A percentile compares a stretch with the other conserved stretches of the same genome.
Conservation (phyloP, 1,284 basidiomycete species). For the Malassezia slooffiae region DNA sequence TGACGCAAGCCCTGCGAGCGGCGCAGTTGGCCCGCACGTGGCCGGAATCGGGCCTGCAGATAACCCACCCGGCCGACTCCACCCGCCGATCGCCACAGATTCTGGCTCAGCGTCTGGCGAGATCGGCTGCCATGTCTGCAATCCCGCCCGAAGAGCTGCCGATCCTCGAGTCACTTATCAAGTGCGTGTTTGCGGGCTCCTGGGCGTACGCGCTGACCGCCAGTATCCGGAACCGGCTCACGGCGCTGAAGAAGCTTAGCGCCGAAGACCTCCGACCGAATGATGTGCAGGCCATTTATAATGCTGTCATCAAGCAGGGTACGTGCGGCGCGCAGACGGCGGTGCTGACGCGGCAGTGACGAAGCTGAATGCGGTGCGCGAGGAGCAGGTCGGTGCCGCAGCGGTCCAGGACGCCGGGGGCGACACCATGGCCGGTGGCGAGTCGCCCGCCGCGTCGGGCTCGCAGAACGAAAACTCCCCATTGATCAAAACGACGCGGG, state of each 20-base stretch:
- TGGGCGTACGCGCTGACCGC: slow-evolving; percentile 50
- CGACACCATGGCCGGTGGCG: not conserved
- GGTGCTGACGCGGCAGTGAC: slow-evolving; percentile 59
- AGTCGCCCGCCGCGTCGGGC: not conserved
- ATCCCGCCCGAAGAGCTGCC: slow-evolving; percentile 59
- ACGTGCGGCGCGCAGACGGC: slow-evolving; percentile 15
- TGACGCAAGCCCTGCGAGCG: not conserved
- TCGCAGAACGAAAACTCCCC: too few species aligned
- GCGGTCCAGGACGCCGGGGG: slow-evolving; percentile 9
- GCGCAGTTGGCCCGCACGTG: slow-evolving; percentile 2
- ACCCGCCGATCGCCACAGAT: not conserved
- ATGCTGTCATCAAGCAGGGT: slow-evolving; percentile 90
- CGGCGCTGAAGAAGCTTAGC: slow-evolving; percentile 76
- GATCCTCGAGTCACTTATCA: slow-evolving; percentile 88
- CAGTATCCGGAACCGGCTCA: slow-evolving; percentile 75
- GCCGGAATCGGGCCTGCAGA: not conserved
- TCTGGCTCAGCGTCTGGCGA: too few species aligned
- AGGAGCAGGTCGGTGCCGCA: slow-evolving; percentile 47
- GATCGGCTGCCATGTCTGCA: slow-evolving; percentile 24
- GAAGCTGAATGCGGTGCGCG: slow-evolving; percentile 78
- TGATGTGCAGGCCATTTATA: slow-evolving; percentile 87
- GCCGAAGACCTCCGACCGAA: slow-evolving; percentile 77
- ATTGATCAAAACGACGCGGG: slow-evolving; percentile 31
- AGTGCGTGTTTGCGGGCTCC: slow-evolving; percentile 56
- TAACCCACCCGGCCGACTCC: not conserved